Evolutionary conservation across 306 rosid genomes (phyloP).

Genomic region (Erythrophleum fordii): DNA sequence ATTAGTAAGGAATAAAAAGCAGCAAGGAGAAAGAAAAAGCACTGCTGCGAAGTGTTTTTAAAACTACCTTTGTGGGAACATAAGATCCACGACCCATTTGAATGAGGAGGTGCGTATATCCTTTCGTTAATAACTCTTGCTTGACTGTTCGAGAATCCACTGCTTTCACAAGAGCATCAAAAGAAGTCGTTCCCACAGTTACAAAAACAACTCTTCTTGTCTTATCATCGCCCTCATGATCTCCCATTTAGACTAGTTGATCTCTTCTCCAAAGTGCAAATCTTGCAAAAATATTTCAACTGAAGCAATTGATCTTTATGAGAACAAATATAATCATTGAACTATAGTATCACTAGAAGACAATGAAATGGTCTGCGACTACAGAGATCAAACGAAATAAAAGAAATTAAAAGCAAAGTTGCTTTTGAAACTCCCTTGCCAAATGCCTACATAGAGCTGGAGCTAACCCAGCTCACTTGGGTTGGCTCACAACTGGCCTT

Average conservation of each 20-base stretch:
- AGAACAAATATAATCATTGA: no score
- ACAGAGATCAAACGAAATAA: no score
- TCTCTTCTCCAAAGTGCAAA: background rate
- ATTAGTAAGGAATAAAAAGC: background rate
- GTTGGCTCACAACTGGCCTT: no score
- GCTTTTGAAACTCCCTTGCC: no score
- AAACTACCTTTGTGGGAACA: constrained; percentile 67
- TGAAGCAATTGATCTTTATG: no score
- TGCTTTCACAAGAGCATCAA: constrained; percentile 76
- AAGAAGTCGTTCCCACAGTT: constrained; percentile 84
- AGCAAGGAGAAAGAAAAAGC: background rate
- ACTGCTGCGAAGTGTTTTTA: background rate
- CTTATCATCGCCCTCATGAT: constrained; percentile 29
- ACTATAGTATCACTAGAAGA: no score
- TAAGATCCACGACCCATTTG: constrained; percentile 88
- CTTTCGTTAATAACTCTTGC: constrained; percentile 60
- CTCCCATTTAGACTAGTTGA: constrained; percentile 45
- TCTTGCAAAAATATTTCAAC: background rate
- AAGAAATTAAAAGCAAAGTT: no score
- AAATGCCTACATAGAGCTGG: no score
- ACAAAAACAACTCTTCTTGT: constrained; percentile 62
- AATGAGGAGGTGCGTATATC: constrained; percentile 75
- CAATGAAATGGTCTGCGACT: no score
- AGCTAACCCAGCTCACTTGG: no score
- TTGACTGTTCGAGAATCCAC: constrained; percentile 58